These are phyloP conservation scores for Kwoniella dendrophila DNA, from an alignment of 768 basidiomycete genomes.

Conservation along the genomic window DNA sequence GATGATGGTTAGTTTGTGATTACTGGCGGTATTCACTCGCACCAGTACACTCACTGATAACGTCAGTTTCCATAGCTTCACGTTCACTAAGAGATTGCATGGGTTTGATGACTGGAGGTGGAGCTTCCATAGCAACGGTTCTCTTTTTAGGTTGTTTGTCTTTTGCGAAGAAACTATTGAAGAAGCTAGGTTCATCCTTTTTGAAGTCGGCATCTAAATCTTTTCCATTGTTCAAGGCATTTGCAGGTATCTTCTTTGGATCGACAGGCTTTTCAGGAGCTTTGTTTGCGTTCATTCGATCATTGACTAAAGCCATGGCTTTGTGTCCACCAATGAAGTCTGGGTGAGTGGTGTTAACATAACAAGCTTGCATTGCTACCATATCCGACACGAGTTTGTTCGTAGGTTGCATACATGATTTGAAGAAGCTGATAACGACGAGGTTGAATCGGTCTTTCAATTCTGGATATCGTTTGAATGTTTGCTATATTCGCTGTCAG, in stretches of 20 bases:
- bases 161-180: slow-evolving; percentile 87
- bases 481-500: slow-evolving; percentile 64
- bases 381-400: slow-evolving; percentile 91
- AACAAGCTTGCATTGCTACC: slow-evolving; percentile 97
- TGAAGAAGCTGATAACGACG: slow-evolving; percentile 96
- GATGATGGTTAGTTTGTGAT: no score
- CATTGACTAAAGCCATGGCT: slow-evolving; percentile 79
- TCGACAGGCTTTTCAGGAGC: slow-evolving; percentile 67
- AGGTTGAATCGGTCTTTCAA: slow-evolving; percentile 93
- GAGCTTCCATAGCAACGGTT: slow-evolving; percentile 62
- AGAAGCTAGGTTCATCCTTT: slow-evolving; percentile 90
- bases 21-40: no score
- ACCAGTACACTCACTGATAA: slow-evolving; percentile 77
- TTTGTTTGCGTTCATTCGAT: slow-evolving; percentile 76
- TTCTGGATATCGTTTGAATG: slow-evolving; percentile 95
- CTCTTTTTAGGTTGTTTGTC: slow-evolving; percentile 57
- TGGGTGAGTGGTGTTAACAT: slow-evolving; percentile 98
- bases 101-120: slow-evolving; percentile 83
- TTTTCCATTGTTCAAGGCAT: slow-evolving; percentile 83
- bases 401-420: slow-evolving; percentile 87
- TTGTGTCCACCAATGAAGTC: slow-evolving; percentile 97
- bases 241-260: slow-evolving; percentile 70
- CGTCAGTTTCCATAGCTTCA: slow-evolving; percentile 97
- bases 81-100: slow-evolving; percentile 88
- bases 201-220: slow-evolving; percentile 88